phyloP scores from a whole-genome alignment of 2,329 filamentous ascomycete species.

The Seiridium cupressi region DNA sequence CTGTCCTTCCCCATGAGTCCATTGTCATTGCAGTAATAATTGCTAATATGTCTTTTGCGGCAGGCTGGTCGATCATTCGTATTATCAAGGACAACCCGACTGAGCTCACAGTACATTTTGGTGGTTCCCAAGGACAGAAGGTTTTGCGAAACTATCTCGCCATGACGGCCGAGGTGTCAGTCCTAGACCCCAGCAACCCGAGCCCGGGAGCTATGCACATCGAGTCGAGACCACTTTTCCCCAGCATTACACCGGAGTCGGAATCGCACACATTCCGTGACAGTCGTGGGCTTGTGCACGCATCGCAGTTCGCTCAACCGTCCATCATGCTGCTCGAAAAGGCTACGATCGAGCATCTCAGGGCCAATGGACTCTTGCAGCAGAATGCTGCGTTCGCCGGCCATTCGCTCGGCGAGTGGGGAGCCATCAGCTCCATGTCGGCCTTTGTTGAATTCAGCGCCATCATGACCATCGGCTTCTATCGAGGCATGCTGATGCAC shows the following conservation, averaged over 20 bases:
- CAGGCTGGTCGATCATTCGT: slow-evolving; percentile 87
- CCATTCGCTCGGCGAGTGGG: slow-evolving; percentile 98
- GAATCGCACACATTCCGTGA: slow-evolving; percentile 96
- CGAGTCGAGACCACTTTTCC: slow-evolving; percentile 47
- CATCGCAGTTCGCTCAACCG: slow-evolving; percentile 97
- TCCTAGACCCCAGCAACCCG: background rate
- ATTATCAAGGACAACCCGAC: slow-evolving; percentile 66
- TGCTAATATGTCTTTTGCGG: slow-evolving; percentile 81
- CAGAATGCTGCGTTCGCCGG: slow-evolving; percentile 96
- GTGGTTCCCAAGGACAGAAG: background rate
- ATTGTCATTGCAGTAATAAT: slow-evolving; percentile 91
- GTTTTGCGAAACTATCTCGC: background rate
- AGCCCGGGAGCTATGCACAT: background rate
- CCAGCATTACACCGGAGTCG: slow-evolving; percentile 89
- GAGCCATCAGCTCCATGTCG: slow-evolving; percentile 92
- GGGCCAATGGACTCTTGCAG: slow-evolving; percentile 90
- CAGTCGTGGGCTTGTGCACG: slow-evolving; percentile 88
- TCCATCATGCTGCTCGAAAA: slow-evolving; percentile 99
- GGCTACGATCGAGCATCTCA: slow-evolving; percentile 99
- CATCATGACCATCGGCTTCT: too few relatives aligned
- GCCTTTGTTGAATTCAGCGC: slow-evolving; percentile 82
- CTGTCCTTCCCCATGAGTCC: too few relatives aligned
- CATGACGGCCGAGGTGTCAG: too few relatives aligned
- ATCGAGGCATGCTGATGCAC: too few relatives aligned
- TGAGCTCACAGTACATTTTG: background rate